Percentiles rank a stretch among this genome's conserved stretches.
Conservation (phyloP, 2,329 filamentous ascomycete species). For the Claviceps sorghi region DNA sequence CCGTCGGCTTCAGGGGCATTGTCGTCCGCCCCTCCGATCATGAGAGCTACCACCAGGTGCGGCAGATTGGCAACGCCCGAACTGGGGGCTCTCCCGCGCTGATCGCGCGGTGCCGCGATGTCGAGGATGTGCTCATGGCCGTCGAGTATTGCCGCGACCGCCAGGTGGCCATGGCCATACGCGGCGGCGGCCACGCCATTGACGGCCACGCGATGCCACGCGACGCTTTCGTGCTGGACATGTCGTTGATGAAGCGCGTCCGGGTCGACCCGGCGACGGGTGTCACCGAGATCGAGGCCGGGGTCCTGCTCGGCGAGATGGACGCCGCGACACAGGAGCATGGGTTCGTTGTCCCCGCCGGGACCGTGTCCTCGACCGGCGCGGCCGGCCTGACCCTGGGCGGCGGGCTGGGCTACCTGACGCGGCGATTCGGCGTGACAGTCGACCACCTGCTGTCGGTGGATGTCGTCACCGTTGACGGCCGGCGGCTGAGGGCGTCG, state of each 20-base stretch:
- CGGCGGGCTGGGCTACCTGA: constrained; percentile 1
- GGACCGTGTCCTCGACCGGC: background rate
- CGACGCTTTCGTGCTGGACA: background rate
- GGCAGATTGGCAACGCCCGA: too few species aligned
- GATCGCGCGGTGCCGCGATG: too few species aligned
- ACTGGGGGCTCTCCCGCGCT: too few species aligned
- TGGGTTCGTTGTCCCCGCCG: background rate
- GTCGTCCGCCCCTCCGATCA: too few species aligned
- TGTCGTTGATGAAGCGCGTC: background rate
- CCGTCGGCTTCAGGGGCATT: too few species aligned
- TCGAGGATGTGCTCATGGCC: too few species aligned
- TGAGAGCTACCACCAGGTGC: too few species aligned
- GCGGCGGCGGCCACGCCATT: too few species aligned
- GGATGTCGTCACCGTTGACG: background rate
- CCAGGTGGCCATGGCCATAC: too few species aligned
- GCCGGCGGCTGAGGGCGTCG: background rate
- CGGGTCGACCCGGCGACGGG: background rate
- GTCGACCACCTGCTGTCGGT: background rate
- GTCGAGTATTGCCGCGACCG: too few species aligned
- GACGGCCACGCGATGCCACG: background rate
- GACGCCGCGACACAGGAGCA: background rate
- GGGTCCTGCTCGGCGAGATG: background rate
- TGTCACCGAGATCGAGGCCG: background rate
- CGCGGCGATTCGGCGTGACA: background rate
- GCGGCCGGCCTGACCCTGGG: constrained; percentile 1